These are phyloP conservation scores for Wallacemonas collosoma DNA, from an alignment of 208 protist species.

Conservation along the genomic window DNA sequence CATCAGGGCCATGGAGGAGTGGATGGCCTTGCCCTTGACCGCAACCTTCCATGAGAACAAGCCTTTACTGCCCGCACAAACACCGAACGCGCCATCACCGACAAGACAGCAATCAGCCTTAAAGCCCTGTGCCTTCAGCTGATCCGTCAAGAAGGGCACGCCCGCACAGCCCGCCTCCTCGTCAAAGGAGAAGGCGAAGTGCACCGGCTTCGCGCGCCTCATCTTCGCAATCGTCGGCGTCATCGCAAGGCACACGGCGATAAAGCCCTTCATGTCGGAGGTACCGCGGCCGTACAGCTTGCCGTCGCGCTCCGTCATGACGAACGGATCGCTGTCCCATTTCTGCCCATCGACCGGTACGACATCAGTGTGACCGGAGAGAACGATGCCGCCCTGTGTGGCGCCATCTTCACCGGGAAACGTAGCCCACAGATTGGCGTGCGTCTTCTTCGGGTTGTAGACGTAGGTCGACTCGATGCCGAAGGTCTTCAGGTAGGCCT, in stretches of 20 bases:
- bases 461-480: constrained; percentile 38
- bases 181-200: constrained; percentile 57
- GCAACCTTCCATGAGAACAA: constrained; percentile 25
- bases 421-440: constrained; percentile 64
- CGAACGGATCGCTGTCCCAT: constrained; percentile 66
- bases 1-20: constrained; percentile 53
- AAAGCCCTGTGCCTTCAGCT: constrained; percentile 26
- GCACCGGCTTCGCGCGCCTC: constrained; percentile 49
- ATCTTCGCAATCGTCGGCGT: constrained; percentile 38
- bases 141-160: constrained; percentile 29
- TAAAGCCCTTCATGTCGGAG: constrained; percentile 70
- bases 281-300: constrained; percentile 64
- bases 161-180: constrained; percentile 50
- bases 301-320: constrained; percentile 49
- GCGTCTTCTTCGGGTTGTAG: constrained; percentile 32
- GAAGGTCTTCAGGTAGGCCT: constrained; percentile 31
- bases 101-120: constrained; percentile 51
- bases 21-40: constrained; percentile 46
- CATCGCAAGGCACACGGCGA: constrained; percentile 51
- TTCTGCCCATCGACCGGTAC: constrained; percentile 73
- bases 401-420: constrained; percentile 41
- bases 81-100: constrained; percentile 51
- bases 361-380: constrained; percentile 69
- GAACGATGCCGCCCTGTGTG: constrained; percentile 52
- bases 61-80: constrained; percentile 39